Evolutionary conservation across 1,284 basidiomycete species (phyloP), one percentile per base, ranked within the genome.

Genomic region (Ustilago trichophora): DNA sequence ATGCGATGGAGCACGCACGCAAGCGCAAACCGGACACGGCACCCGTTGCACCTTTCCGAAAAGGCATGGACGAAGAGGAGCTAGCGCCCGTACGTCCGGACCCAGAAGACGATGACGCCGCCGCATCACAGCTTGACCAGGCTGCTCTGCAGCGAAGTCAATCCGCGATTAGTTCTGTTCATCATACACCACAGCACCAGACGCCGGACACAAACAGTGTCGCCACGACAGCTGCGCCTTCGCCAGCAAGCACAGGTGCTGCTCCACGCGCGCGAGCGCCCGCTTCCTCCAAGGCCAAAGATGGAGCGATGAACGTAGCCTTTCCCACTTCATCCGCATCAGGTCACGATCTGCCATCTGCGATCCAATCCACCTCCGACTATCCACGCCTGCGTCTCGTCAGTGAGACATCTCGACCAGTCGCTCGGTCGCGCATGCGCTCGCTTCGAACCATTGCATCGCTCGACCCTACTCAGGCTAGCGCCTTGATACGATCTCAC

Each of bases 21-120:
- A 53, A 56, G 41, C 51, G 51, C 35, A 50, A 47, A 25, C 26
- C 43, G n/a, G 55, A 64, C 13, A 36, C 57, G 4, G 46, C 54
- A 4, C 50, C 60, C 11, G 66, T 60, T 9, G 75, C 73, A 11
- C 75, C 75, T 11, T 77, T 77, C 35, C 63, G 75, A n/a, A 73
- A 71, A 36, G 71, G 59, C 5, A 58, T 71, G 44, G 67, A 66
- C 32, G 75, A 77, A 12, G 75, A 77, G 22, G 73, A 73, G 33
- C 41, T 65, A 6, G 49, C 49, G 3, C 45, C 52, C 1, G 59
- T 27, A 3, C 44, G 46, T 19, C 59, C 59, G 6, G 67, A 70
- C 19, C 51, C 63, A 3, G 54, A 67, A 43, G 59, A 62, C 3
- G 69, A 72, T 12, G 59, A 49, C 12, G 44, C 47, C 13, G 47